Percentiles rank a stretch among this genome's conserved stretches.
Evolutionary conservation across 352 stramenopile genomes (phyloP).

Genomic region (Phytopythium ostracodes): DNA sequence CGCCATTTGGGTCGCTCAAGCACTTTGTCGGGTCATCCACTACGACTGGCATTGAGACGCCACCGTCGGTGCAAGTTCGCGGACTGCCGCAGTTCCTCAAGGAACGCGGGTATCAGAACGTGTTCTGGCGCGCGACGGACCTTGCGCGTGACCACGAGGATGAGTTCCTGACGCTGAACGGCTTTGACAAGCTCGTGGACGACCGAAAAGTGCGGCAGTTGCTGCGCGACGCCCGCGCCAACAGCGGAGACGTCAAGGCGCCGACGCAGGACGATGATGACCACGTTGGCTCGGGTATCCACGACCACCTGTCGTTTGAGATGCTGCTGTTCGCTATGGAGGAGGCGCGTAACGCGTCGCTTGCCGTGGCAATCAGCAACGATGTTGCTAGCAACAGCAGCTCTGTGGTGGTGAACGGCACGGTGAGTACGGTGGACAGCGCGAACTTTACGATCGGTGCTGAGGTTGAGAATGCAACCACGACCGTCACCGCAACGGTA

Average conservation of each 20-base stretch:
- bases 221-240: conserved; percentile 48
- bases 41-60: conserved; percentile 25
- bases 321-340: conserved; percentile 69
- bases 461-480: neutral
- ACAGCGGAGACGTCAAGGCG: conserved; percentile 21
- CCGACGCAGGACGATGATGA: conserved; percentile 40
- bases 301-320: conserved; percentile 70
- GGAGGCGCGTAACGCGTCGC: conserved; percentile 32
- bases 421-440: neutral
- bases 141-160: conserved; percentile 68
- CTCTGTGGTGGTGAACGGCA: conserved; percentile 7
- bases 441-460: conserved; percentile 2
- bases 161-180: conserved; percentile 55
- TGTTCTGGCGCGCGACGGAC: conserved; percentile 69
- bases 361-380: neutral
- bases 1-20: conserved; percentile 24
- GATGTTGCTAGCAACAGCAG: neutral
- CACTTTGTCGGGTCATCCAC: conserved; percentile 33
- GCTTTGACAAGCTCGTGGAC: conserved; percentile 69
- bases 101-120: conserved; percentile 57
- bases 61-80: conserved; percentile 8
- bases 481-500: neutral
- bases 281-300: conserved; percentile 64
- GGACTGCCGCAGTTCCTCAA: conserved; percentile 68
- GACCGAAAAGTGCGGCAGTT: conserved; percentile 62